Evolutionary conservation across 2,329 filamentous ascomycete genomes (phyloP), one percentile per base, ranked within the genome.

Genomic region (Neophaeococcomyces mojaviensis): DNA sequence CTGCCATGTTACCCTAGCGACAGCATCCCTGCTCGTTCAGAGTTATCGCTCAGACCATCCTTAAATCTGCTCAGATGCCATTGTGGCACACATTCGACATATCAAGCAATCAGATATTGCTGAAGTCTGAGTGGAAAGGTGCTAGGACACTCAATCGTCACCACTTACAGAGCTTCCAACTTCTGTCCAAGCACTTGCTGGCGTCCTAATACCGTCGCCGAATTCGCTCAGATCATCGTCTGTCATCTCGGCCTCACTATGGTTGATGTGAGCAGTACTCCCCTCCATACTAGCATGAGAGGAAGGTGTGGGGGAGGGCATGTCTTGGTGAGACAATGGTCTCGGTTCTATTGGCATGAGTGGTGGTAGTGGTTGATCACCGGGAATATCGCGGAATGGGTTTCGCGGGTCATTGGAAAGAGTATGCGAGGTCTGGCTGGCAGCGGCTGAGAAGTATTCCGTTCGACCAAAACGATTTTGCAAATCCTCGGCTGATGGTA

Each of bases 131-230:
- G n/a, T 35, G 18, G 13, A 13, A 19, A 35, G 5, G 7, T 19
- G 7, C n/a, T n/a, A n/a, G n/a, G n/a, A 15, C 13, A 35, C 20
- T 28, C 20, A 37, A 30, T 43, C 49, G 28, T 56, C 55, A 20
- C 55, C 57, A 45, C 60, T 61, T 15, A 60, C 55, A n/a, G 54
- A 51, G 47, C 59, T 61, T 12, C 55, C 60, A 4, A 62, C 59
- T 37, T 62, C 60, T 22, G 60, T 60, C 60, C 60, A 62, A 2
- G 49, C 50, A 49, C 58, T 62, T 16, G 54, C 58, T 24, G 60
- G 60, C 9, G 60, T 62, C 31, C 52, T 57, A 22, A 60, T 53
- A 8, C 54, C 58, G 46, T 58, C 58, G 20, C 49, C 59, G 41
- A 53, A 47, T 18, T 59, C 60, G 39, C 59, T 49, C 4, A 61